Evolutionary conservation across 441 rosid genomes (phyloP).

Genomic region (Pelargonium fulgidum): DNA sequence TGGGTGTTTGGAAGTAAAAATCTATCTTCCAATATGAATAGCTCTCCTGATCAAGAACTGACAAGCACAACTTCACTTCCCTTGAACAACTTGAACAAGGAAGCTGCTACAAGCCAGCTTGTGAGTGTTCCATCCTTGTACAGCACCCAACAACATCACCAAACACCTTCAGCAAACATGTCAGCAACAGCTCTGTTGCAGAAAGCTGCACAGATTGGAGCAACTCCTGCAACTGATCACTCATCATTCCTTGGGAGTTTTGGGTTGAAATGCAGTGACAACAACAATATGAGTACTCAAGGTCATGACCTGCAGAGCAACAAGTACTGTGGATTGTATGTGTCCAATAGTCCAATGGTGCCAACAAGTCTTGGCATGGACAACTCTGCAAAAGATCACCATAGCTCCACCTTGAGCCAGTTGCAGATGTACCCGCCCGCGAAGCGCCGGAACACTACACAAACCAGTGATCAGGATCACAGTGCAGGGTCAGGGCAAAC

Average conservation of each 20-base stretch:
- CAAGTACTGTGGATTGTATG: conserved; percentile 50
- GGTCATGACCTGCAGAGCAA: conserved; percentile 35
- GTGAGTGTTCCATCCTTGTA: conserved; percentile 63
- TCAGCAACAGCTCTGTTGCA: conserved; percentile 57
- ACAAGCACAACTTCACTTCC: conserved; percentile 34
- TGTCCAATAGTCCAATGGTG: conserved; percentile 27
- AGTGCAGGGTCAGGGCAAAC: conserved; percentile 47
- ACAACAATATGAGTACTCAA: background rate
- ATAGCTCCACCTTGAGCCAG: conserved; percentile 30
- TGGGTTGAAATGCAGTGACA: conserved; percentile 35
- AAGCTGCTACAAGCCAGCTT: conserved; percentile 30
- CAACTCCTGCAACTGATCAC: conserved; percentile 36
- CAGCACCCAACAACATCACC: conserved; percentile 49
- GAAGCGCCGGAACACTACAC: conserved; percentile 44
- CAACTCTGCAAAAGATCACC: conserved; percentile 33
- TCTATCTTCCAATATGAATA: too few species aligned
- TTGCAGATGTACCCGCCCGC: conserved; percentile 39
- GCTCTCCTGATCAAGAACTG: conserved; percentile 17
- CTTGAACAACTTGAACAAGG: conserved; percentile 14
- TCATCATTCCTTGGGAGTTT: conserved; percentile 45
- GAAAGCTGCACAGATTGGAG: conserved; percentile 55
- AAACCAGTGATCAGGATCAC: conserved; percentile 25
- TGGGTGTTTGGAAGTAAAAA: conserved; percentile 51
- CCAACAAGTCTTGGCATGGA: conserved; percentile 26
- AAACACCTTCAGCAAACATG: conserved; percentile 31